Evolutionary conservation across 2,329 filamentous ascomycete genomes (phyloP), one percentile per base, ranked within the genome.

Genomic region (Talaromyces sp.): DNA sequence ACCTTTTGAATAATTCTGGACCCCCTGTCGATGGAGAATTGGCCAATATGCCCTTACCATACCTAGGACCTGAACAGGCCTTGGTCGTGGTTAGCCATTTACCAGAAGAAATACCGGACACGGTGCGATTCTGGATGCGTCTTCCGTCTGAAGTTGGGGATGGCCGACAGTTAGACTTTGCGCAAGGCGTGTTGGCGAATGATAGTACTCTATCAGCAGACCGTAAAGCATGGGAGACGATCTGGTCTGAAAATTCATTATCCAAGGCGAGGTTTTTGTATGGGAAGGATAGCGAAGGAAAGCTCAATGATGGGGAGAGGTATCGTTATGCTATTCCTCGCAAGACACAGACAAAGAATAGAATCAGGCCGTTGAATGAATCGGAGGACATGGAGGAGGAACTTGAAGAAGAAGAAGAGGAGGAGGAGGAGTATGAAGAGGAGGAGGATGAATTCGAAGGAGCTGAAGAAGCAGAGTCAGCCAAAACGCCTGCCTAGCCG

Each of bases 41-140:
- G 37, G 47, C 39, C 25, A 35, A 4, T 15, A 6, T 27, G 17
- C 59, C 61, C 11, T 41, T 66, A 9, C 64, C 64, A 8, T 62
- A 66, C 15, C 39, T 66, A n/a, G 64, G 60, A 13, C 41, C 59
- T 4, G 77, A 86, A 25, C 94, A 98, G 78, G 93, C 93, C 0
- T 79, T 99, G 62, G 85, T 98, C n/a, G 92, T 93, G 68, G 94
- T 98, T 66, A 95, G 92, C 67, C 95, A 99, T 79, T 84, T 94
- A 67, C 89, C 88, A 68, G 93, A 97, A 71, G 95, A 99, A 77
- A 90, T 98, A 10, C 95, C 95, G 0, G 88, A 89, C 59, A 89
- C 89, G 69, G 86, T 97, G 27, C 81, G 92, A 56, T 88, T 96
- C 74, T 98, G 91, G 90, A 83, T 98, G 60, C 93, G 91, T 74